phyloP scores from a whole-genome alignment of 2,329 filamentous ascomycete genomes.

The Fusarium denticulatum region DNA sequence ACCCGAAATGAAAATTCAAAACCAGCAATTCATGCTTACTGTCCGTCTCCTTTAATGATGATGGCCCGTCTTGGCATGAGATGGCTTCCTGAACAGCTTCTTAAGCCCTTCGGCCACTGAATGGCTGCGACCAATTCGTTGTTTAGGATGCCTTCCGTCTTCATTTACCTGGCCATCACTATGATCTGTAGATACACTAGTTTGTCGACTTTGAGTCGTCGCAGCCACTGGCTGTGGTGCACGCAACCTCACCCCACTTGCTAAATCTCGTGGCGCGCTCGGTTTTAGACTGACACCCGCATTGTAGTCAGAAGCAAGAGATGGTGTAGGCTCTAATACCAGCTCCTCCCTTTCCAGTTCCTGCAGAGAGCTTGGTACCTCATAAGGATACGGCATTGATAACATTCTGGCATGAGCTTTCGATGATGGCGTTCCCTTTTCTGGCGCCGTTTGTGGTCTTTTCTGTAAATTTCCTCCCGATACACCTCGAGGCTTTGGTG shows the following conservation, averaged over 20 bases:
- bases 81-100: slow-evolving; percentile 52
- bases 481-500: slow-evolving; percentile 24
- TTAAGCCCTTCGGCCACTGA: slow-evolving; percentile 52
- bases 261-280: not conserved
- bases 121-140: slow-evolving; percentile 43
- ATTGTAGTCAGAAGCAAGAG: slow-evolving; percentile 9
- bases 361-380: not conserved
- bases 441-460: slow-evolving; percentile 15
- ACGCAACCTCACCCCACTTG: not conserved
- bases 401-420: not conserved
- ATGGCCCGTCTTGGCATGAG: slow-evolving; percentile 9
- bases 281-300: not conserved
- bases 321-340: slow-evolving; percentile 12
- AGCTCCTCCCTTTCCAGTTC: slow-evolving; percentile 12
- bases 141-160: slow-evolving; percentile 5
- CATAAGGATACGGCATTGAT: slow-evolving; percentile 13
- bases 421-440: not conserved
- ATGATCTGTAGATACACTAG: slow-evolving; percentile 11
- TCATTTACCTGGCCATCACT: not conserved
- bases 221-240: slow-evolving; percentile 7
- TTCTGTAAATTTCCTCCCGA: not conserved
- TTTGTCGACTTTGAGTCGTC: slow-evolving; percentile 7
- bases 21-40: not conserved
- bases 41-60: not conserved
- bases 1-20: not conserved